These are phyloP conservation scores for Malus domestica DNA, from an alignment of 306 rosid species.

Conservation along the genomic window DNA sequence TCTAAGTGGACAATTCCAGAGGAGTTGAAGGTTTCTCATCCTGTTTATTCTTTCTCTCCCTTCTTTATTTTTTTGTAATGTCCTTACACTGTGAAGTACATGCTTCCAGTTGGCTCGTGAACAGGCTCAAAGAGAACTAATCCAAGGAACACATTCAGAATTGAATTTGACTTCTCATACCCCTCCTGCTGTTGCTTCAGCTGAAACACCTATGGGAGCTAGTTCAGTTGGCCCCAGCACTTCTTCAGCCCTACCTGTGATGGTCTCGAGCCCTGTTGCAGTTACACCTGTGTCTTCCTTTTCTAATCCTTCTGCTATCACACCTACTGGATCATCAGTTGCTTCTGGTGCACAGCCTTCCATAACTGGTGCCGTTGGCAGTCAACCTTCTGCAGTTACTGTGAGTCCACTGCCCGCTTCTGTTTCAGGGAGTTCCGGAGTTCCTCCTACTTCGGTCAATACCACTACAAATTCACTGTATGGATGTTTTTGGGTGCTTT, in stretches of 20 bases:
- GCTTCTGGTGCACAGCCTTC: conserved; percentile 36
- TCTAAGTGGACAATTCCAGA: conserved; percentile 99
- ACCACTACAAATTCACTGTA: conserved; percentile 51
- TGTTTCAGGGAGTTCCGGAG: conserved; percentile 49
- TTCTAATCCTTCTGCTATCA: conserved; percentile 43
- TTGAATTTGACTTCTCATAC: conserved; percentile 34
- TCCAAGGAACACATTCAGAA: conserved; percentile 53
- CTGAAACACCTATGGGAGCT: conserved; percentile 35
- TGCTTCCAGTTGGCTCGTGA: conserved; percentile 85
- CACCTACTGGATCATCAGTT: conserved; percentile 42
- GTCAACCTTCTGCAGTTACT: conserved; percentile 40
- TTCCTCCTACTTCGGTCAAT: conserved; percentile 36
- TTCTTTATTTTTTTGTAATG: not conserved
- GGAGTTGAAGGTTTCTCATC: conserved; percentile 69
- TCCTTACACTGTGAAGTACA: conserved; percentile 17
- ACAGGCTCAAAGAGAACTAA: conserved; percentile 62
- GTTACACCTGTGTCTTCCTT: conserved; percentile 60
- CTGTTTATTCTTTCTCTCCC: not conserved
- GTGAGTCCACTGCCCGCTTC: conserved; percentile 31
- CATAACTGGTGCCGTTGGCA: conserved; percentile 32
- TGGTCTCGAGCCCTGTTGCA: conserved; percentile 65
- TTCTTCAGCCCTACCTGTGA: conserved; percentile 42
- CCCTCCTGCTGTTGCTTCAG: conserved; percentile 33
- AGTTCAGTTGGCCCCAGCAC: conserved; percentile 34
- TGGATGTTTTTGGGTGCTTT: conserved; percentile 15